Conservation (phyloP, 768 basidiomycete genomes). For the Tephrocybe rancida region DNA sequence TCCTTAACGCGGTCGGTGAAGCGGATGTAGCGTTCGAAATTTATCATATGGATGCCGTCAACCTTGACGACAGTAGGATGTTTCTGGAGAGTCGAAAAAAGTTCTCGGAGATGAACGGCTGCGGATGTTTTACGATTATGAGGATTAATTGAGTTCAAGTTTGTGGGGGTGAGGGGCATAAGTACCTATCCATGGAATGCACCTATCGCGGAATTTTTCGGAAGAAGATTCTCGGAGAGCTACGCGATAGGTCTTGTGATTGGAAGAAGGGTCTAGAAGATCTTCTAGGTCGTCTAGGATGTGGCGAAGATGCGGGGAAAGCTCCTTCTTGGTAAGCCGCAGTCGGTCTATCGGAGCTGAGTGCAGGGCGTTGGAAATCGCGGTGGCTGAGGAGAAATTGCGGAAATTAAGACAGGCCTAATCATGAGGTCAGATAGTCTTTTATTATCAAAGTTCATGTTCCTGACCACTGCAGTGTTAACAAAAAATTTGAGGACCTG, state of each 20-base stretch:
- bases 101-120: conserved; percentile 43
- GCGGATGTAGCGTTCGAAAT: conserved; percentile 41
- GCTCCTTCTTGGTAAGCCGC: conserved; percentile 30
- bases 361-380: conserved; percentile 43
- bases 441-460: background rate
- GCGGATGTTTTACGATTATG: background rate
- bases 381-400: conserved; percentile 46
- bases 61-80: conserved; percentile 29
- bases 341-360: conserved; percentile 41
- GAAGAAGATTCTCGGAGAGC: conserved; percentile 28
- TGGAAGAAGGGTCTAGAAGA: conserved; percentile 33
- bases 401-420: conserved; percentile 46
- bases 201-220: conserved; percentile 22
- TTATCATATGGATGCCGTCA: conserved; percentile 39
- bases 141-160: background rate
- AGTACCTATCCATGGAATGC: conserved; percentile 46
- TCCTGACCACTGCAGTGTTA: conserved; percentile 39
- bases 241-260: conserved; percentile 39
- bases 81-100: conserved; percentile 31
- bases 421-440: background rate
- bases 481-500: conserved; percentile 47
- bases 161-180: background rate
- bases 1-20: conserved; percentile 39
- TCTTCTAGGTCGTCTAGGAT: conserved; percentile 34
- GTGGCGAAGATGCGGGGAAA: conserved; percentile 28